These are phyloP conservation scores for Phytophthora hibernalis DNA, from an alignment of 352 stramenopile genomes.

Conservation along the genomic window DNA sequence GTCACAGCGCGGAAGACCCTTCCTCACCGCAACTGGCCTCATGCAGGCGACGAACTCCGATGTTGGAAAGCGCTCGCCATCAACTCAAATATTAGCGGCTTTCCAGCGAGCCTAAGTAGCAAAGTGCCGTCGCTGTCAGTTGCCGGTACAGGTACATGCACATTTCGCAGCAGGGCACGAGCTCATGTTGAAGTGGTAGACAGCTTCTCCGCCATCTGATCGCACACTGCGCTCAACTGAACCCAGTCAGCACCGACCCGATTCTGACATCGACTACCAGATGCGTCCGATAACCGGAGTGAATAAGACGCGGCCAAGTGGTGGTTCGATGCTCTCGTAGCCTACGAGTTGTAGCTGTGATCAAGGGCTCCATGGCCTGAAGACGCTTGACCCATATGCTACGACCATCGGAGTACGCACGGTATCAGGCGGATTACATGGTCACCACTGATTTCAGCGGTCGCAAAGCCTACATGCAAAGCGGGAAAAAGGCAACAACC, in stretches of 20 bases:
- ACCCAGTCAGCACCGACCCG: conserved; percentile 22
- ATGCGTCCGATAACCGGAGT: conserved; percentile 8
- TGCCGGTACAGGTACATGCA: background rate
- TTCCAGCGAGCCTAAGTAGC: too few species aligned
- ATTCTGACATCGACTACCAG: conserved; percentile 21
- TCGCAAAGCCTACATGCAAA: conserved; percentile 6
- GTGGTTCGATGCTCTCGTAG: background rate
- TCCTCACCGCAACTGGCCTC: conserved; percentile 22
- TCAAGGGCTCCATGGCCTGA: background rate
- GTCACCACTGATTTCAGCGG: background rate
- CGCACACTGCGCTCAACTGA: background rate
- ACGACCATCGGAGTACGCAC: conserved; percentile 22
- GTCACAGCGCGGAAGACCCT: background rate
- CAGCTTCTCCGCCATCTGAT: conserved; percentile 28
- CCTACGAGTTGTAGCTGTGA: background rate
- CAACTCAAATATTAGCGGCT: background rate
- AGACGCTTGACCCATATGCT: conserved; percentile 6
- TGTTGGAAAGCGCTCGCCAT: background rate
- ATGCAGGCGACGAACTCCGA: background rate
- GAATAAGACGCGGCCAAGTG: conserved; percentile 16
- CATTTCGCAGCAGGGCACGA: background rate
- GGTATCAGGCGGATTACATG: conserved; percentile 15
- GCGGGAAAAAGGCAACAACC: conserved; percentile 8
- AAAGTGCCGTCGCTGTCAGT: too few species aligned
- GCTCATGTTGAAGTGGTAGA: conserved; percentile 35